Evolutionary conservation across 2,329 filamentous ascomycete species (phyloP).

Genomic region (Pseudovirgaria hyperparasitica): DNA sequence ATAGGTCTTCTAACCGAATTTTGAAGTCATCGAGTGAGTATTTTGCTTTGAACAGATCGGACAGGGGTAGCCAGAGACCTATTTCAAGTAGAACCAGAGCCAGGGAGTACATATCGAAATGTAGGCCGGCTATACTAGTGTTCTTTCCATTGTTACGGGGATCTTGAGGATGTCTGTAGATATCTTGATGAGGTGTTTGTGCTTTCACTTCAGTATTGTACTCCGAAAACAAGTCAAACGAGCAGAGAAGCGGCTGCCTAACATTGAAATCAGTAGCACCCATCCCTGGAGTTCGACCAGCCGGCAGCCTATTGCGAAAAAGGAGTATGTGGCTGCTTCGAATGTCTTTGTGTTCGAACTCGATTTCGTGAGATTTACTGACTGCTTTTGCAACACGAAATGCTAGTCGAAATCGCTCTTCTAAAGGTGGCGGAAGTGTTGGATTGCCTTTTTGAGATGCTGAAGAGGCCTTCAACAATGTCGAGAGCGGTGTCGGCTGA

Average conservation of each 20-base stretch:
- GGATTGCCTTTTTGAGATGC: constrained; percentile 29
- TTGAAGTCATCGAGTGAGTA: constrained; percentile 50
- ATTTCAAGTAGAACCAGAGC: constrained; percentile 63
- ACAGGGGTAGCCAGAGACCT: constrained; percentile 60
- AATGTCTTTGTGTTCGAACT: constrained; percentile 59
- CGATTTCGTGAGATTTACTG: constrained; percentile 58
- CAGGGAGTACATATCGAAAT: constrained; percentile 59
- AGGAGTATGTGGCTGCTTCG: constrained; percentile 57
- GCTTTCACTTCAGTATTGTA: constrained; percentile 32
- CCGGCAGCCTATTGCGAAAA: constrained; percentile 32
- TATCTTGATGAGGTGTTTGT: constrained; percentile 35
- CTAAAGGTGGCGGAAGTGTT: constrained; percentile 40
- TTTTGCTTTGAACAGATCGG: constrained; percentile 45
- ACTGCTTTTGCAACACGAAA: constrained; percentile 60
- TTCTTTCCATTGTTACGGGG: constrained; percentile 22
- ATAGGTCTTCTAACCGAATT: constrained; percentile 48
- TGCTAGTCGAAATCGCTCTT: constrained; percentile 65
- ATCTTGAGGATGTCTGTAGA: constrained; percentile 55
- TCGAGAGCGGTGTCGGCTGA: constrained; percentile 33
- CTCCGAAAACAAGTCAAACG: constrained; percentile 61
- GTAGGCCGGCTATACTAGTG: constrained; percentile 14
- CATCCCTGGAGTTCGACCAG: constrained; percentile 28
- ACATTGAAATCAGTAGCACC: constrained; percentile 39
- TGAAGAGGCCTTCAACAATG: constrained; percentile 32
- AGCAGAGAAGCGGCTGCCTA: constrained; percentile 55